Conservation (phyloP, 2,329 filamentous ascomycete genomes). For the Colletotrichum sp. region DNA sequence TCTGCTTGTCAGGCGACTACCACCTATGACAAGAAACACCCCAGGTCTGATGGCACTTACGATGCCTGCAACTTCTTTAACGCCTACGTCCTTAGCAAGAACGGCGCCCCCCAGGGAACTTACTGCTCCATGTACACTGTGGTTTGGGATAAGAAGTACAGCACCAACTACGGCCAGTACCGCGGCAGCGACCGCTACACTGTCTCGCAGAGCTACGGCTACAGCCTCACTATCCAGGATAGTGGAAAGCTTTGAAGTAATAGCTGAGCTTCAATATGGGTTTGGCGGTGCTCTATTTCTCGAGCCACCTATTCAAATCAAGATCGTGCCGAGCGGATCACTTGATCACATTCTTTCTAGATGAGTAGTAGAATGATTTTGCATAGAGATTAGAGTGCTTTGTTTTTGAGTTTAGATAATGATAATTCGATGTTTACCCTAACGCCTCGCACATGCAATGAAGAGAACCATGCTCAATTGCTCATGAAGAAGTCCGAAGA, state of each 20-base stretch:
- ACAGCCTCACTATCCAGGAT: background rate
- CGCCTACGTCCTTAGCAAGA: constrained; percentile 2
- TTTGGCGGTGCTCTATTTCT: background rate
- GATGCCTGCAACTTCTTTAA: constrained; percentile 19
- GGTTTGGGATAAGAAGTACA: constrained; percentile 3
- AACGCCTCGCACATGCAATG: too few species aligned
- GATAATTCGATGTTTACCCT: background rate
- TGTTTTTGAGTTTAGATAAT: background rate
- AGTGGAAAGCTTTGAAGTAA: background rate
- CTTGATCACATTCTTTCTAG: background rate
- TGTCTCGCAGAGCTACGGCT: constrained; percentile 11
- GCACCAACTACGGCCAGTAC: constrained; percentile 16
- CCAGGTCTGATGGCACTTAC: background rate
- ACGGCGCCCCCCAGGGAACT: background rate
- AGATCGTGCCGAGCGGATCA: background rate
- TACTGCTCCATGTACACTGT: constrained; percentile 13
- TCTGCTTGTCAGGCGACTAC: constrained; percentile 2
- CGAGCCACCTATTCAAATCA: background rate
- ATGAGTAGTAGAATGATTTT: background rate
- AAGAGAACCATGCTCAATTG: background rate
- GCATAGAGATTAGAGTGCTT: background rate
- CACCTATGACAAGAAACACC: background rate
- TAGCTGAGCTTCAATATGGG: background rate
- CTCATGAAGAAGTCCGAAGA: background rate
- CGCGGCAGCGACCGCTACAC: constrained; percentile 1